These are phyloP conservation scores for Cyberlindnera meyerae DNA, from an alignment of 805 yeast genomes.

Conservation along the genomic window DNA sequence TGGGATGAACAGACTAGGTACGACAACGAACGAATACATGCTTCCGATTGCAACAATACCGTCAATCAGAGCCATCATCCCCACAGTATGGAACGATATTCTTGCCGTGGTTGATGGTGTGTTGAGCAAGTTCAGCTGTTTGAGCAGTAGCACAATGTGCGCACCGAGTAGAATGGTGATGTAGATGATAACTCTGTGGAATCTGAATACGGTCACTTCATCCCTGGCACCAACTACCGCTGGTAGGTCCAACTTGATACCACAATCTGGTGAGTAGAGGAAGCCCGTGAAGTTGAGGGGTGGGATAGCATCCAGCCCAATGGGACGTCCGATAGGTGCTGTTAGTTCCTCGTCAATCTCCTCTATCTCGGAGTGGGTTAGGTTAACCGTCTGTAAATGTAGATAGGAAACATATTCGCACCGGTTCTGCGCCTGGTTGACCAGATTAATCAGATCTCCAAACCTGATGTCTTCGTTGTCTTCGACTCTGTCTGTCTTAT, in stretches of 20 bases:
- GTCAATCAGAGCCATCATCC: conserved; percentile 61
- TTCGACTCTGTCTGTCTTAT: conserved; percentile 7
- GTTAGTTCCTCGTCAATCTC: conserved; percentile 67
- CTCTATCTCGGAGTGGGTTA: conserved; percentile 46
- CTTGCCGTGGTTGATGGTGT: conserved; percentile 80
- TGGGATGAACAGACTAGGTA: conserved; percentile 61
- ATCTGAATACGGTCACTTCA: conserved; percentile 37
- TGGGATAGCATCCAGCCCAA: conserved; percentile 48
- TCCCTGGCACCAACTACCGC: conserved; percentile 49
- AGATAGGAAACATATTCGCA: conserved; percentile 74
- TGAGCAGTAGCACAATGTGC: conserved; percentile 34
- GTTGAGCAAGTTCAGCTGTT: conserved; percentile 63
- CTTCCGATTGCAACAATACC: conserved; percentile 66
- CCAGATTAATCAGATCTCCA: conserved; percentile 20
- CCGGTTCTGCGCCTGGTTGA: conserved; percentile 32
- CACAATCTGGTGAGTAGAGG: conserved; percentile 88
- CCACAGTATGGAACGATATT: conserved; percentile 64
- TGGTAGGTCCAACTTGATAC: conserved; percentile 42
- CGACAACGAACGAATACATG: too few relatives aligned
- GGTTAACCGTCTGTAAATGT: conserved; percentile 60
- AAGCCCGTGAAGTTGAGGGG: conserved; percentile 50
- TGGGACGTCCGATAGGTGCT: conserved; percentile 78
- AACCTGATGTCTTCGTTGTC: conserved; percentile 23
- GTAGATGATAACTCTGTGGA: conserved; percentile 15
- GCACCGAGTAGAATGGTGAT: conserved; percentile 22